Percentiles rank a stretch among this genome's conserved stretches.
Evolutionary conservation across 768 basidiomycete species (phyloP).

Genomic region (Tephrocybe sp.): DNA sequence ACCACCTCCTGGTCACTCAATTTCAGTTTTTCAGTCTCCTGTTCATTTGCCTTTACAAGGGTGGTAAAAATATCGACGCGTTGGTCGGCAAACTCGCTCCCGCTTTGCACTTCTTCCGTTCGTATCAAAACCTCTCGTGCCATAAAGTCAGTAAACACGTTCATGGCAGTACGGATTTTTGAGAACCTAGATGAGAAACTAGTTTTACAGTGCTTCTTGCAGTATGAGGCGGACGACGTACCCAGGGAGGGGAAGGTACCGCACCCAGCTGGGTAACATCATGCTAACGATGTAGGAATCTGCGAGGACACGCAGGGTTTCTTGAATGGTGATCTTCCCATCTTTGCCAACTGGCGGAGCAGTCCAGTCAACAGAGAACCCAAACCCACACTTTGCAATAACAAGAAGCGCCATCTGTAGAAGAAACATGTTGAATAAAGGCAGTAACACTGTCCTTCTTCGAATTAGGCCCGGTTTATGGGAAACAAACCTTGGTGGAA

Average conservation of each 20-base stretch:
- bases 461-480: not conserved
- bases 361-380: constrained; percentile 37
- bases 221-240: not conserved
- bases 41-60: constrained; percentile 43
- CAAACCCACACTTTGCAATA: constrained; percentile 43
- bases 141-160: constrained; percentile 33
- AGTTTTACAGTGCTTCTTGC: not conserved
- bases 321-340: constrained; percentile 34
- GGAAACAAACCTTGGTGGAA: not conserved
- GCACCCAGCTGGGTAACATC: constrained; percentile 4
- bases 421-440: not conserved
- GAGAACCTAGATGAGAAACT: constrained; percentile 20
- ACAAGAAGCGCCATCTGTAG: constrained; percentile 38
- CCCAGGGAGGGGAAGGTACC: constrained; percentile 3
- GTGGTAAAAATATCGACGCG: constrained; percentile 36
- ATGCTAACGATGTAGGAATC: constrained; percentile 21
- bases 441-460: not conserved
- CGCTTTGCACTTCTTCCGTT: constrained; percentile 22
- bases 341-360: constrained; percentile 31
- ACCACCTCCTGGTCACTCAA: constrained; percentile 40
- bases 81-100: not conserved
- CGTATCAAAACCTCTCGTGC: constrained; percentile 29
- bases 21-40: constrained; percentile 35
- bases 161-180: constrained; percentile 25
- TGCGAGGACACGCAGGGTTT: constrained; percentile 30